Percentiles rank a stretch among this genome's conserved stretches.
Evolutionary conservation across 352 stramenopile genomes (phyloP).

Genomic region (Globisporangium iwayamae): DNA sequence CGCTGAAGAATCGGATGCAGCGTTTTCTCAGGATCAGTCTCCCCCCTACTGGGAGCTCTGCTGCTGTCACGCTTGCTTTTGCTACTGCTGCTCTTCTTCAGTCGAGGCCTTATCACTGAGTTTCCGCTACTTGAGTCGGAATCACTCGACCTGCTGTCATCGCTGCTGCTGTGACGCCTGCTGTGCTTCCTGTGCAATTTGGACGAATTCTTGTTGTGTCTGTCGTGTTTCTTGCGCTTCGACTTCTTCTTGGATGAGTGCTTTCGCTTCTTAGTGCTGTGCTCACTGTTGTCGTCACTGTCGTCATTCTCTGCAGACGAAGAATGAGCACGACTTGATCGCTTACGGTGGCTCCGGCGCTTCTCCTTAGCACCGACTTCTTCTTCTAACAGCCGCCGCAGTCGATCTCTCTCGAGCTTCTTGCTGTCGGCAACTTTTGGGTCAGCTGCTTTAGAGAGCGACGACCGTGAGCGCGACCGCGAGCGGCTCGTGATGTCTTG

Average conservation of each 20-base stretch:
- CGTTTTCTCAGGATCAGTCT: not conserved
- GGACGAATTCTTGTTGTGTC: slow-evolving; percentile 7
- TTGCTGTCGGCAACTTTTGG: not conserved
- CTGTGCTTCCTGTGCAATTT: slow-evolving; percentile 12
- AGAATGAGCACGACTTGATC: not conserved
- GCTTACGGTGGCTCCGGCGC: slow-evolving; percentile 3
- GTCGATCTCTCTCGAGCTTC: slow-evolving; percentile 27
- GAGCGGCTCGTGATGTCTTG: not conserved
- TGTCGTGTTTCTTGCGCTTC: slow-evolving; percentile 23
- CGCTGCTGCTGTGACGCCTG: slow-evolving; percentile 2
- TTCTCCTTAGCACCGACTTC: slow-evolving; percentile 14
- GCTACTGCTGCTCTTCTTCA: slow-evolving; percentile 8
- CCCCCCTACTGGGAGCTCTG: not conserved
- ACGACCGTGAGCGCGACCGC: not conserved
- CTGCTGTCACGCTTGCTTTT: not conserved
- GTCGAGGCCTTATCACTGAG: not conserved
- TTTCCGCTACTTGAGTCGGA: not conserved
- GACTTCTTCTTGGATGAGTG: slow-evolving; percentile 16
- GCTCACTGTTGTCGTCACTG: slow-evolving; percentile 12
- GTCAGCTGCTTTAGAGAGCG: not conserved
- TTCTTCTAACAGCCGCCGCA: slow-evolving; percentile 32
- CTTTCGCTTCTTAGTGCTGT: slow-evolving; percentile 6
- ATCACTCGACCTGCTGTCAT: not conserved
- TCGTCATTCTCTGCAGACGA: not conserved
- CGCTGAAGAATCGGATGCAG: slow-evolving; percentile 24